Evolutionary conservation across 495 filamentous ascomycete genomes (phyloP).

Genomic region (Aspergillus bertholletiae): DNA sequence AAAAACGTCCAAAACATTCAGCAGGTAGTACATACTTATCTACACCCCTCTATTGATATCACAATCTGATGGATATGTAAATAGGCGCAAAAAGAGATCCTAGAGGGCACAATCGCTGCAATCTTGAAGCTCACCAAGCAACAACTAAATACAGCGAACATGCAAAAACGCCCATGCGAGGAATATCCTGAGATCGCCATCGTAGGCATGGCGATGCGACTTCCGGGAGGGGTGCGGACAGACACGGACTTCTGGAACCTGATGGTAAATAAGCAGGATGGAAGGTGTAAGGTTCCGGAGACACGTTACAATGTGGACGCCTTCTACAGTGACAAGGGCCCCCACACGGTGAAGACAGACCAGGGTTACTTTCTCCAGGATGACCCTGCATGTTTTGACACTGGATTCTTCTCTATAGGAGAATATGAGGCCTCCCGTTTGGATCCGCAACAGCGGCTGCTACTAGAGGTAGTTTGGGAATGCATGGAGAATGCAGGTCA

Average conservation of each 20-base stretch:
- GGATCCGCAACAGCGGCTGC: constrained; percentile 55
- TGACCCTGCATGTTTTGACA: no score
- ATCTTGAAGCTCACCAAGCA: no score
- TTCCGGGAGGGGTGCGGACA: constrained; percentile 39
- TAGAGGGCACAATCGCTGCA: no score
- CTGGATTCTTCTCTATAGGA: no score
- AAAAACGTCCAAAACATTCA: no score
- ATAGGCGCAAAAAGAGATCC: no score
- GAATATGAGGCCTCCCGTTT: constrained; percentile 44
- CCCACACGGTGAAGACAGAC: constrained; percentile 21
- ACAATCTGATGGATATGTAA: no score
- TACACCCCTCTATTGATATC: no score
- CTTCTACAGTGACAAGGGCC: constrained; percentile 24
- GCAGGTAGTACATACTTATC: no score
- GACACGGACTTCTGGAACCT: constrained; percentile 38
- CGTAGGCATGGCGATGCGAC: constrained; percentile 43
- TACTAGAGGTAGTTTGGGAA: constrained; percentile 50
- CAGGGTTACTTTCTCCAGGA: constrained; percentile 54
- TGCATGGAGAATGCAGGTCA: constrained; percentile 43
- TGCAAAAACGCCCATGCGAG: no score
- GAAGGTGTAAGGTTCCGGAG: constrained; percentile 28
- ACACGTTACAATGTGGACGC: constrained; percentile 35
- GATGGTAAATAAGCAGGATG: constrained; percentile 36
- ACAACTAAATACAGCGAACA: no score
- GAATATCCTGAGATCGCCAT: no score